Base-by-base conservation (phyloP, 805 yeast genomes). In the Saccharomyces jurei region DNA sequence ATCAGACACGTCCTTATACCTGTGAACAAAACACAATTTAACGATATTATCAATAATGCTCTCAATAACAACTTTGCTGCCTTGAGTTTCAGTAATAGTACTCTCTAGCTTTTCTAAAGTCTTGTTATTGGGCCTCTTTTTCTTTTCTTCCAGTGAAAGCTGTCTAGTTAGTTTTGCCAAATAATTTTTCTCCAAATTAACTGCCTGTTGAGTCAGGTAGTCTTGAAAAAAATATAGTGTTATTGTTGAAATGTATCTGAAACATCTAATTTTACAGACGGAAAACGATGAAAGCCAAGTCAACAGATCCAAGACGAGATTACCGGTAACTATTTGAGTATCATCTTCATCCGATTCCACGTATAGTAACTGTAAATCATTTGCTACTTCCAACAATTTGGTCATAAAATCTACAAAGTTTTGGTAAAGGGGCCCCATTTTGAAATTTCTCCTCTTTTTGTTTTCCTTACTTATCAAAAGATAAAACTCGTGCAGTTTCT, bases 1-100 rank as follows among this genome's bases (percentile, higher is more conserved):
- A 5, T 84, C 80, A 63, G 89, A 96, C 13, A 84, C 77, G 67
- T 91, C 97, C 58, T 90, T 82, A 66, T 87, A 87, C 59, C 97
- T 74, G 63, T 85, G 88, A 10, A 82, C 80, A 65, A 89, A 87
- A 8, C 85, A 79, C 1, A 85, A 76, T 59, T 80, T 82, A 31
- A 83, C 78, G 9, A 87, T 77, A 58, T 89, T 95, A 54, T 77
- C 80, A 44, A 87, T 75, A 53, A 81, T 80, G 52, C 77, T 82
- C 41, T 77, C 79, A 3, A 84, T 62, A 1, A 80, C 77, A n/a
- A 71, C 71, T 52, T 80, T 79, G 56, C 85, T 84, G 8, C 67
- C 71, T 46, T 75, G 66, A 70, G 76, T 74, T 48, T 70, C 69
- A 13, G 64, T 67, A 8, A 80, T 63, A 48, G 78, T 77, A 9